Conservation (phyloP, 768 basidiomycete species). For the Mycena leptocephala region DNA sequence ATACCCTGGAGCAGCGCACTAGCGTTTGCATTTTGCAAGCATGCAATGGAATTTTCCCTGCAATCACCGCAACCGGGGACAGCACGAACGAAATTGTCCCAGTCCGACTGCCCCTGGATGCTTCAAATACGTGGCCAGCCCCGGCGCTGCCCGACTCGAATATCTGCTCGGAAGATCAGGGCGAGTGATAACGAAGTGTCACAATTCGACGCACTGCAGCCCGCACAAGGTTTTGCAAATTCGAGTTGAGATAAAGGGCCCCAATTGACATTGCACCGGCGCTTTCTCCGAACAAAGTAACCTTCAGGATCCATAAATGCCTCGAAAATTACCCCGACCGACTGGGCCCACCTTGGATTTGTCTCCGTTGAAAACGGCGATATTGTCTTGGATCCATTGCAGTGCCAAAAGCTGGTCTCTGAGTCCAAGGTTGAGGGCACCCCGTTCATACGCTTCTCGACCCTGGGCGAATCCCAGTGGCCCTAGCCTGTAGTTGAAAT, state of each 20-base stretch:
- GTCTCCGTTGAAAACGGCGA: conserved; percentile 69
- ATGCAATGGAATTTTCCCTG: not conserved
- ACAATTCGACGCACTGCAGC: not conserved
- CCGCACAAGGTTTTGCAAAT: not conserved
- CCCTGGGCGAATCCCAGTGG: conserved; percentile 61
- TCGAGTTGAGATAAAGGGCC: not conserved
- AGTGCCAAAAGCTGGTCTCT: conserved; percentile 57
- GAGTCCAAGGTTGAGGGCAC: conserved; percentile 57
- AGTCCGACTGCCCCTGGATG: not conserved
- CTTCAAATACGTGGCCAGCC: not conserved
- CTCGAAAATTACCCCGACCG: too few species aligned
- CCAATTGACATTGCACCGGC: not conserved
- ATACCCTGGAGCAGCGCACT: not conserved
- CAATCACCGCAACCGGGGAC: not conserved
- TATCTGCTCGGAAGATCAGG: not conserved
- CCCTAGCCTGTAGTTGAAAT: conserved; percentile 58
- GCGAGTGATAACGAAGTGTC: not conserved
- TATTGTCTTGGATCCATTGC: conserved; percentile 68
- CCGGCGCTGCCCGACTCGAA: conserved; percentile 8
- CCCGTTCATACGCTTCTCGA: conserved; percentile 49
- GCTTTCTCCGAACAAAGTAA: conserved; percentile 14
- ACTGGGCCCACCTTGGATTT: not conserved
- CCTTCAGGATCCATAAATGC: not conserved
- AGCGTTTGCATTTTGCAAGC: not conserved
- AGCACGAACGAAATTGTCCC: conserved; percentile 10